Conservation (phyloP, 768 basidiomycete genomes). For the Boletellus emodensis region DNA sequence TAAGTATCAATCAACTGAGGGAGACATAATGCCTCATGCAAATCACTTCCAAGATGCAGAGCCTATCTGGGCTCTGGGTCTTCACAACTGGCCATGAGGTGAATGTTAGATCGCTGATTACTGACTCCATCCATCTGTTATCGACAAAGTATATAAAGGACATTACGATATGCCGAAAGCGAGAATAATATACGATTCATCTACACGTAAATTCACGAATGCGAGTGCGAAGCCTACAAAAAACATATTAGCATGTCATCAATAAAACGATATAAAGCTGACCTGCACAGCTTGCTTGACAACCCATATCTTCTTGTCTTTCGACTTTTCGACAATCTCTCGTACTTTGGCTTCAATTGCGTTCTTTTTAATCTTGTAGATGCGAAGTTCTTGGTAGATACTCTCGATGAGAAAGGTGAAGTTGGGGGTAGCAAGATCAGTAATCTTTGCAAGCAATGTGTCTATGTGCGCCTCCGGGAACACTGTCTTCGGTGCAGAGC, state of each 20-base stretch:
- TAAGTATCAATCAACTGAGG: not conserved
- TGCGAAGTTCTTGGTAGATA: conserved; percentile 64
- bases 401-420: conserved; percentile 67
- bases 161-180: conserved; percentile 6
- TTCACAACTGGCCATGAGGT: too few relatives aligned
- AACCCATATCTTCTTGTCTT: conserved; percentile 70
- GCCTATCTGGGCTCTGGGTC: conserved; percentile 22
- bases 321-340: conserved; percentile 73
- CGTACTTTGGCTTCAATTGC: conserved; percentile 77
- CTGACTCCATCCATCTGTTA: not conserved
- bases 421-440: conserved; percentile 54
- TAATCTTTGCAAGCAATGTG: conserved; percentile 60
- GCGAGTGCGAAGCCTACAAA: conserved; percentile 9
- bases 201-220: conserved; percentile 2
- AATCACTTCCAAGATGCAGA: conserved; percentile 36
- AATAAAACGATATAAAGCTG: not conserved
- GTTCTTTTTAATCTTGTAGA: conserved; percentile 77
- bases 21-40: too few relatives aligned
- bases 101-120: not conserved
- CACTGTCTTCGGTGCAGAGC: conserved; percentile 43
- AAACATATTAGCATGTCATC: not conserved
- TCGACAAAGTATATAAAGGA: conserved; percentile 2
- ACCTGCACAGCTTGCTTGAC: conserved; percentile 39
- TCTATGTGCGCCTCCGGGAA: conserved; percentile 70
- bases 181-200: conserved; percentile 2